Base-by-base conservation (phyloP, 140 eudicot genomes). In the Stevia rebaudiana region DNA sequence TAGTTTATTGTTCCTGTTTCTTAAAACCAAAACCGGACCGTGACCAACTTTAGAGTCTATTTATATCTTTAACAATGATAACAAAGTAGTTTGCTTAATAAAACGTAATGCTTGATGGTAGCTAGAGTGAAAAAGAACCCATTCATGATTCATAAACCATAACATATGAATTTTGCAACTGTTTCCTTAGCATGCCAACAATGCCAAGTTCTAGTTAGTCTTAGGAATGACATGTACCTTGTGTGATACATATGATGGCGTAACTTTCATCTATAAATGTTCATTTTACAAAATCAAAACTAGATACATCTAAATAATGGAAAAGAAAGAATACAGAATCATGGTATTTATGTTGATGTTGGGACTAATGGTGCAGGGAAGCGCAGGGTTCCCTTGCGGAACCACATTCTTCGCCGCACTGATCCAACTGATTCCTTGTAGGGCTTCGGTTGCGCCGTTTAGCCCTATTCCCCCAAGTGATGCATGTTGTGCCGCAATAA, bases 391-490 rank as follows among this genome's bases (percentile, higher is more conserved):
- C 50, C 79, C 79, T 0, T 92, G 99, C 63, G 84, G 83, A 3
- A 88, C 81, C 87, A 88, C 99, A 3, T 92, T 92, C 73, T 92
- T 92, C 77, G 83, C 96, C 0, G 81, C 99, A 37, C 74, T 92
- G 42, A 84, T 92, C 52, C 95, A 92, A 75, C 65, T 92, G 61
- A 85, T 92, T 55, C 98, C 99, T 16, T 92, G 99, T 59, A 73
- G 95, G 71, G 78, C 87, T 33, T 69, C 99, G 9, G 96, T 92
- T 30, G 83, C 90, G 11, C 97, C 99, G 0, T 92, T 83, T 47
- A 83, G 96, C 80, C 85, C 95, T 23, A 71, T 81, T 50, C 88
- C 88, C 1, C 97, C 97, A 41, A 78, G 60, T 16, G 86, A 79
- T 25, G 79, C 92, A 8, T 92, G 99, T 73, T 92, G 99, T 43